Evolutionary conservation across 1,284 basidiomycete genomes (phyloP), one percentile per base, ranked within the genome.

Genomic region (Cutaneotrichosporon sp.): DNA sequence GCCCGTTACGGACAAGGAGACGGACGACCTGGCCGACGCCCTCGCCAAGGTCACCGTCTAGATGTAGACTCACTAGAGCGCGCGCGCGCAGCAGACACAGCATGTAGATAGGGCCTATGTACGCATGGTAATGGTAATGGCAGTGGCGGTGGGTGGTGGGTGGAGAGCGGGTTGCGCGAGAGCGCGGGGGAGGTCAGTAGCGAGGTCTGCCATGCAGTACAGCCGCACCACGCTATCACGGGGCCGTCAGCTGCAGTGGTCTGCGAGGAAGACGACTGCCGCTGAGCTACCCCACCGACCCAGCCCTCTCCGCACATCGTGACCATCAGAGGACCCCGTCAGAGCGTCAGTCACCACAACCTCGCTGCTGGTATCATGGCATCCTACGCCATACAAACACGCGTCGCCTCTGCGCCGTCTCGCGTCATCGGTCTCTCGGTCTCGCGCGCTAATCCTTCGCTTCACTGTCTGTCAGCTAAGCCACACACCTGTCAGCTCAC

Each of bases 21-120:
- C 71, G 11, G 77, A 79, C 55, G 76, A 77, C 34, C 70, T 78
- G 58, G 77, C 77, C 58, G 75, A 77, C 63, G 49, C 72, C 49
- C 65, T 79, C 16, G 72, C 72, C 27, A 64, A 64, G 7, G 69
- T 72, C 10, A 66, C 72, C 45, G 67, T 79, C 62, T 54, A 68
- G 56, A 57, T 68, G 25, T 52, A 52, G 51, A 36, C 31, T 14
- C 31, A 34, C 38, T 52, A 52, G 31, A 52, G n/a, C 25, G 31
- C n/a, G 27, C 14, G 5, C 14, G 27, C n/a, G 51, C 27, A 36
- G 36, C 27, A 16, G 25, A 50, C 47, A 27, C 24, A 29, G 51
- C 27, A 36, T 51, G 25, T 51, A 20, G 20, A 34, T 52, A 52
- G 27, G 18, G 24, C 25, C 24, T 50, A 50, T 50, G 47, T 50